Percentiles rank a stretch among this genome's conserved stretches.
Conservation (phyloP, 139 green algal species). For the Zygnema circumcarinatum region DNA sequence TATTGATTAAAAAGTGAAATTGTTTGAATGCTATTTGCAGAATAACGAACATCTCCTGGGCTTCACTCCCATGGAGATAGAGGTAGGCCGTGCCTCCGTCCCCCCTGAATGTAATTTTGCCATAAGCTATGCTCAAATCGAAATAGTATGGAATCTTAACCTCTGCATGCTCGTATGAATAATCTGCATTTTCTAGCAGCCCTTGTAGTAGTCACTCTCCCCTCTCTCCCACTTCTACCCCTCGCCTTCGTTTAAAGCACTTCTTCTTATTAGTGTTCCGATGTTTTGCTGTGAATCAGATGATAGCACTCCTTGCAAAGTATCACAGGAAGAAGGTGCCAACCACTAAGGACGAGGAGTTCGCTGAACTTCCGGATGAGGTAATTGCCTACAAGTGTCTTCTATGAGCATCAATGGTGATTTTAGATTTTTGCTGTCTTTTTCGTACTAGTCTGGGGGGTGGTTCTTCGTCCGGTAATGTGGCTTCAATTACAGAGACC, state of each 20-base stretch:
- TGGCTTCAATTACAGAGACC: too few species aligned
- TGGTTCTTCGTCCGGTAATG: too few species aligned
- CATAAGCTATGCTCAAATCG: too few species aligned
- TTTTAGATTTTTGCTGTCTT: too few species aligned
- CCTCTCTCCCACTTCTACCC: too few species aligned
- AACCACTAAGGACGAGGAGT: conserved; percentile 15
- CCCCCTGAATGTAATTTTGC: too few species aligned
- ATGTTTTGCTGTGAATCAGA: conserved; percentile 41
- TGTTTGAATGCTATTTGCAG: too few species aligned
- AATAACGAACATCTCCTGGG: conserved; percentile 63
- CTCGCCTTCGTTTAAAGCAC: not conserved
- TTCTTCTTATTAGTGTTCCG: not conserved
- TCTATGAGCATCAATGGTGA: not conserved
- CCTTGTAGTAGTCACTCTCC: not conserved
- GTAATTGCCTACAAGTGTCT: conserved; percentile 14
- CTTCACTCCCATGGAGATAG: conserved; percentile 57
- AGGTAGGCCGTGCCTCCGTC: conserved; percentile 50
- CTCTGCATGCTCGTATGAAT: too few species aligned
- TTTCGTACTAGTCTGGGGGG: too few species aligned
- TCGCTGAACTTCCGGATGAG: conserved; percentile 54
- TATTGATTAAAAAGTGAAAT: too few species aligned
- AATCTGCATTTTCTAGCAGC: too few species aligned
- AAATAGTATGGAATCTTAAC: too few species aligned
- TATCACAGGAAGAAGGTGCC: conserved; percentile 61
- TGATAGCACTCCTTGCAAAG: conserved; percentile 52